Evolutionary conservation across 176 grass and related monocot genomes (phyloP).

Genomic region (Themeda triandra): DNA sequence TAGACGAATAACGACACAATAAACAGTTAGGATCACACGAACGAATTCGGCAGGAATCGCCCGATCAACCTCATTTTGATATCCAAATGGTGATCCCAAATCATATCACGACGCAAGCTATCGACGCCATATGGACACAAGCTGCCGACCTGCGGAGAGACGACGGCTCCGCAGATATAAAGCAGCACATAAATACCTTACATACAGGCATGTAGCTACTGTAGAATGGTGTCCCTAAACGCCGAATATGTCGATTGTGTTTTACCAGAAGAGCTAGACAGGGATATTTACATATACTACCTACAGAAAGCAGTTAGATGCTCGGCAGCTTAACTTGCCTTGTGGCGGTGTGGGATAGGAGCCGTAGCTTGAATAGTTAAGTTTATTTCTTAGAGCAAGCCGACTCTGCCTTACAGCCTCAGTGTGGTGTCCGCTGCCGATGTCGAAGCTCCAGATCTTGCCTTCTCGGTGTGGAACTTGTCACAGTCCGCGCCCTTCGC

Average conservation of each 20-base stretch:
- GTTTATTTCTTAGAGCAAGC: conserved; percentile 6
- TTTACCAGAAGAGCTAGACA: background rate
- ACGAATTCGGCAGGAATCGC: background rate
- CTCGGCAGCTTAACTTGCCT: background rate
- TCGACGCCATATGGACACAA: background rate
- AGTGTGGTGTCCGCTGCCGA: conserved; percentile 35
- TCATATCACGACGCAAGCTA: background rate
- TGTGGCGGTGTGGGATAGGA: background rate
- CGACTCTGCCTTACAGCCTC: conserved; percentile 26
- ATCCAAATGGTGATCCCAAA: background rate
- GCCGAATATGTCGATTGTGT: background rate
- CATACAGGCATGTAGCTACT: background rate
- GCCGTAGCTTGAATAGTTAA: background rate
- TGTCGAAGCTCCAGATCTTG: background rate
- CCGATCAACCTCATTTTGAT: background rate
- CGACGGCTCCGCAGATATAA: background rate
- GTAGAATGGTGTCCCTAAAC: background rate
- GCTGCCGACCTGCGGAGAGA: background rate
- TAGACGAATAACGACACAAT: background rate
- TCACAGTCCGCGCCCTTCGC: conserved; percentile 58
- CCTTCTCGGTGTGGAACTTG: conserved; percentile 43
- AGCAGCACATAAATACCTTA: background rate
- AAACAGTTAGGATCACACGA: background rate
- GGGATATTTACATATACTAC: conserved; percentile 40
- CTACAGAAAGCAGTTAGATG: conserved; percentile 33